These are phyloP conservation scores for Claviceps fusiformis DNA, from an alignment of 2,329 filamentous ascomycete genomes.

Conservation along the genomic window DNA sequence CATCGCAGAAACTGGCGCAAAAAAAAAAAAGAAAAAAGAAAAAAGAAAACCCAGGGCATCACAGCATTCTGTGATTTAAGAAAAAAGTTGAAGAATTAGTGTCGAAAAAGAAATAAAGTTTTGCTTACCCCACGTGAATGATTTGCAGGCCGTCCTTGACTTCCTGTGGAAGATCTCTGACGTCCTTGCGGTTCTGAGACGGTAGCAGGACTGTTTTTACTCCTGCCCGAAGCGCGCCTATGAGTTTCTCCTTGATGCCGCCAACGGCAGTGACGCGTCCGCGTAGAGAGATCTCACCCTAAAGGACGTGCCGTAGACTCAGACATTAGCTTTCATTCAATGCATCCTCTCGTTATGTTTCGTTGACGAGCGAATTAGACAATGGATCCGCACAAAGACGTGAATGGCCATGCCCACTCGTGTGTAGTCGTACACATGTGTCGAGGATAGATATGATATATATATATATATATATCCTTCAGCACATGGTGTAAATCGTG, in stretches of 20 bases:
- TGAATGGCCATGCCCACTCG: background rate
- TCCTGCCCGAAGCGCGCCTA: slow-evolving; percentile 81
- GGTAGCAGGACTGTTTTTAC: slow-evolving; percentile 90
- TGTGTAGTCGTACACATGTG: background rate
- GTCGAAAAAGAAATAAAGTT: slow-evolving; percentile 27
- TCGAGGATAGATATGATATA: background rate
- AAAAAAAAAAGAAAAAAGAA: too few relatives aligned
- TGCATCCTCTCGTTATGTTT: background rate
- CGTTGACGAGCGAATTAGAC: background rate
- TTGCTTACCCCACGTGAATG: slow-evolving; percentile 66
- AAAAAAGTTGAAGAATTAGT: background rate
- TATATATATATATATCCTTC: too few relatives aligned
- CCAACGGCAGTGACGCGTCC: slow-evolving; percentile 89
- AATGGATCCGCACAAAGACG: background rate
- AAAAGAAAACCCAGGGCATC: too few relatives aligned
- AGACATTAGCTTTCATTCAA: background rate
- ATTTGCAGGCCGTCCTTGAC: slow-evolving; percentile 80
- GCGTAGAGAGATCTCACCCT: slow-evolving; percentile 63
- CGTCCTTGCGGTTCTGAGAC: slow-evolving; percentile 80
- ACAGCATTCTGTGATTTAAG: background rate
- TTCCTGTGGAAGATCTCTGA: slow-evolving; percentile 78
- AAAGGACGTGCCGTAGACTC: background rate
- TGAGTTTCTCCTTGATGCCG: slow-evolving; percentile 97
- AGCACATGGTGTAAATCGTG: background rate
- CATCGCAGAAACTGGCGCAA: background rate